phyloP scores from a whole-genome alignment of 352 stramenopile species.

The Phytophthora capsici region DNA sequence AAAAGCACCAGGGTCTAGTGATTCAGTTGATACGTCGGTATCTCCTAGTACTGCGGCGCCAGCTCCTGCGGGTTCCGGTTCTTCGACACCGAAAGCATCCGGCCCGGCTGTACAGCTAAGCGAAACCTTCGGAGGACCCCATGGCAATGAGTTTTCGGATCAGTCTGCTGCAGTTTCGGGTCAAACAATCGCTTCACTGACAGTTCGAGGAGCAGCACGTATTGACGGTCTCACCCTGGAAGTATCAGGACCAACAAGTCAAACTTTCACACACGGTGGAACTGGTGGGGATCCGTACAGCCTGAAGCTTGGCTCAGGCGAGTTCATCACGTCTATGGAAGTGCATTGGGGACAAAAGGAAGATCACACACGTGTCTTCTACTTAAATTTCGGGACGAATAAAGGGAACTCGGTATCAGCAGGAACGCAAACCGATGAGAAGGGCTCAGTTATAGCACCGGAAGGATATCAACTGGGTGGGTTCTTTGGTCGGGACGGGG shows the following conservation, averaged over 20 bases:
- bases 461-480: slow-evolving; percentile 27
- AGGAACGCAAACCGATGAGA: slow-evolving; percentile 26
- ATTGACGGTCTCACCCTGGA: slow-evolving; percentile 22
- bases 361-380: slow-evolving; percentile 28
- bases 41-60: neutral
- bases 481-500: slow-evolving; percentile 32
- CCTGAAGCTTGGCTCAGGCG: slow-evolving; percentile 8
- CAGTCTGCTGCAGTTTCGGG: slow-evolving; percentile 15
- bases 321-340: slow-evolving; percentile 33
- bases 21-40: slow-evolving; percentile 2
- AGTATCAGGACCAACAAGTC: slow-evolving; percentile 16
- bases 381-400: slow-evolving; percentile 22
- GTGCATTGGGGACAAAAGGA: slow-evolving; percentile 29
- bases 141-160: slow-evolving; percentile 29
- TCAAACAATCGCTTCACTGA: slow-evolving; percentile 26
- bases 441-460: slow-evolving; percentile 16
- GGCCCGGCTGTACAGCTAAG: slow-evolving; percentile 14
- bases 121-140: slow-evolving; percentile 24
- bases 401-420: slow-evolving; percentile 20
- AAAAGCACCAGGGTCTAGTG: neutral
- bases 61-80: neutral
- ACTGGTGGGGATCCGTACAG: slow-evolving; percentile 26
- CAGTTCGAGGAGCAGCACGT: slow-evolving; percentile 15
- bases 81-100: neutral
- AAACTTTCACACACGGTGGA: slow-evolving; percentile 27